These are phyloP conservation scores for Corchorus olitorius DNA, from an alignment of 345 rosid species.

Conservation along the genomic window DNA sequence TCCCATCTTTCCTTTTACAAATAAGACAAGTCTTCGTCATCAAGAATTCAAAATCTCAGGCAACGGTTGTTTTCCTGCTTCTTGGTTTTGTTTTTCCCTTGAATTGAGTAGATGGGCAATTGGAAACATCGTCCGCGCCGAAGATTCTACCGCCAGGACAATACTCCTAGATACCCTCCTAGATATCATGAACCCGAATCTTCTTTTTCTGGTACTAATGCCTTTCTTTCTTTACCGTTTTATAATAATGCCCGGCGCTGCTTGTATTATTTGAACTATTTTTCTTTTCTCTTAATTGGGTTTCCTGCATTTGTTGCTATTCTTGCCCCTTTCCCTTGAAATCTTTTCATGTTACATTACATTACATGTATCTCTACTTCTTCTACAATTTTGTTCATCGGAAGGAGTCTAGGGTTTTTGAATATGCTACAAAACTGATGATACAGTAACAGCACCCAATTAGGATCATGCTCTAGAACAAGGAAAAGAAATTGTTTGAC, in stretches of 20 bases:
- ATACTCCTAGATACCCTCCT: slow-evolving; percentile 23
- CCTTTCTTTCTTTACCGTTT: neutral
- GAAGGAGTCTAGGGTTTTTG: neutral
- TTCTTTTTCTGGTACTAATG: slow-evolving; percentile 25
- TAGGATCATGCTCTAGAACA: neutral
- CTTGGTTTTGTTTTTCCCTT: no score
- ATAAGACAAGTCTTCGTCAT: no score
- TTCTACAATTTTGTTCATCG: neutral
- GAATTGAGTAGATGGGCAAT: slow-evolving; percentile 29
- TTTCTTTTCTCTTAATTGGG: no score
- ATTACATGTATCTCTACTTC: neutral
- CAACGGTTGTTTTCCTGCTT: no score
- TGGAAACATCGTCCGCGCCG: slow-evolving; percentile 36
- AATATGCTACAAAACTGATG: no score
- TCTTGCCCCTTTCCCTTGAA: no score
- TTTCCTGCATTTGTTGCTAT: no score
- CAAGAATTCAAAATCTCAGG: no score
- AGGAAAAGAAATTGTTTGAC: neutral
- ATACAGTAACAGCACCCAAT: neutral
- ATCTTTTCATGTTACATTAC: neutral
- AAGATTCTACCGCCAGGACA: slow-evolving; percentile 22
- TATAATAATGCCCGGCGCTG: no score
- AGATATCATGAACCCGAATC: slow-evolving; percentile 15
- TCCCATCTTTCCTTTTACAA: no score
- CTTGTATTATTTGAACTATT: neutral